Evolutionary conservation across 306 rosid genomes (phyloP).

Genomic region (Lathyrus sativus): DNA sequence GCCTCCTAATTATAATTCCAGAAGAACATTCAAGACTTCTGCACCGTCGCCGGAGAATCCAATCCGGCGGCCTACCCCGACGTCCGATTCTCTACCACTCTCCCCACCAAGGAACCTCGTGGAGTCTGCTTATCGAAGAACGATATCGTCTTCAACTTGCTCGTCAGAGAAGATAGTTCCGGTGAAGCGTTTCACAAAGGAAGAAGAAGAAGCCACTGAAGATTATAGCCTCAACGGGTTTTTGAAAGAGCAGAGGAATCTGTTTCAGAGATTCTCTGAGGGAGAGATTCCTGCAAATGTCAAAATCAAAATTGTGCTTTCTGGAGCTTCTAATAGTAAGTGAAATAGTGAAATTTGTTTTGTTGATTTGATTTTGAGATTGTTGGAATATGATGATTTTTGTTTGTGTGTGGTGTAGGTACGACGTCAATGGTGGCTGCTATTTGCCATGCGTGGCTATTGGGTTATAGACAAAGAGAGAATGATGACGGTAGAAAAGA

Average conservation of each 20-base stretch:
- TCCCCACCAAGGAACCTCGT: slow-evolving; percentile 78
- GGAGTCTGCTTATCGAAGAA: slow-evolving; percentile 59
- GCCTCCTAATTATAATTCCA: slow-evolving; percentile 32
- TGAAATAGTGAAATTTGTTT: slow-evolving; percentile 1
- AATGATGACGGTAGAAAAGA: slow-evolving; percentile 37
- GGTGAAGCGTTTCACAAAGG: slow-evolving; percentile 29
- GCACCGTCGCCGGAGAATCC: slow-evolving; percentile 38
- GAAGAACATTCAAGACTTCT: slow-evolving; percentile 42
- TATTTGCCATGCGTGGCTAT: slow-evolving; percentile 75
- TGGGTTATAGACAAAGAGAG: slow-evolving; percentile 55
- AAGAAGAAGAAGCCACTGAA: slow-evolving; percentile 14
- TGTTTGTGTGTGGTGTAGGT: slow-evolving; percentile 51
- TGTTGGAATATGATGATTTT: slow-evolving; percentile 5
- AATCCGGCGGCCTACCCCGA: slow-evolving; percentile 26
- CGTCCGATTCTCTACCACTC: slow-evolving; percentile 35
- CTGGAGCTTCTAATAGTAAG: slow-evolving; percentile 72
- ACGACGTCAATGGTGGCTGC: slow-evolving; percentile 86
- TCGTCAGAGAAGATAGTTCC: slow-evolving; percentile 46
- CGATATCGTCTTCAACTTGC: slow-evolving; percentile 66
- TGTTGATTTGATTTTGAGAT: neutral
- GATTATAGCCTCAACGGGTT: slow-evolving; percentile 57
- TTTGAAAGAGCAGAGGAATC: slow-evolving; percentile 56
- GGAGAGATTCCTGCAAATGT: slow-evolving; percentile 47
- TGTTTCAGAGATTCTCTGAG: slow-evolving; percentile 42
- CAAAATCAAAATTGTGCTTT: slow-evolving; percentile 51